Base-by-base conservation (phyloP, 768 basidiomycete species). In the Boletus insuetus region DNA sequence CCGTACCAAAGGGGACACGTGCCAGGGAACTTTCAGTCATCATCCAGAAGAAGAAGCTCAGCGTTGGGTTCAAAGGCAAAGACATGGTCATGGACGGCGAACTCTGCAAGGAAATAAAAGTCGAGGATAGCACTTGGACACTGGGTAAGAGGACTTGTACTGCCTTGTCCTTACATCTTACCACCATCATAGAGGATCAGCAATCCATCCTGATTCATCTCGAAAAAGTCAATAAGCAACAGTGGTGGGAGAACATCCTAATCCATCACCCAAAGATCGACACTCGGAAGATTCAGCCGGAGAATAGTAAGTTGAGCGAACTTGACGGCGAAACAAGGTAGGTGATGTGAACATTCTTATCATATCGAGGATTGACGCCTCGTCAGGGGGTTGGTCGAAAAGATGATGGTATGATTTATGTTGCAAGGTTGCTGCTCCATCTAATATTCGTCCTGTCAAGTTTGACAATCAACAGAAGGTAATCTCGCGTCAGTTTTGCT, bases 231-330 rank as follows among this genome's bases (percentile, higher is more conserved):
- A 91, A 94, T 72, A 76, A 89, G 58, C 83, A 90, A 70, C 83
- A 90, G 55, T 98, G 97, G 97, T 99, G 97, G 97, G 91, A 94
- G 70, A 94, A 98, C 69, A 88, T 98, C 59, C 76, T 98, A 48
- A 89, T 88, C 2, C 91, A 96, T 65, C 94, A 97, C 66, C 94
- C 97, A 14, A 98, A 94, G 78, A 87, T 98, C 78, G 91, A 98
- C 66, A 97, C 94, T 11, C 89, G 80, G 51, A 98, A 97, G 76
- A 98, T 99, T 61, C 87, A 89, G 64, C 97, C 97, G 3, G 84
- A 87, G 65, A 95, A 98, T 69, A 94, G 94, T 69, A 96, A 97
- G 69, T 79, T 99, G 50, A 90, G 94, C 68, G 97, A 99, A 66
- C 81, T 99, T 20, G 97, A 99, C 65, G 89, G 88, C 12, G 96